Percentiles rank a stretch among this genome's conserved stretches.
Evolutionary conservation across 768 basidiomycete genomes (phyloP).

Genomic region (Ramaria rubella): DNA sequence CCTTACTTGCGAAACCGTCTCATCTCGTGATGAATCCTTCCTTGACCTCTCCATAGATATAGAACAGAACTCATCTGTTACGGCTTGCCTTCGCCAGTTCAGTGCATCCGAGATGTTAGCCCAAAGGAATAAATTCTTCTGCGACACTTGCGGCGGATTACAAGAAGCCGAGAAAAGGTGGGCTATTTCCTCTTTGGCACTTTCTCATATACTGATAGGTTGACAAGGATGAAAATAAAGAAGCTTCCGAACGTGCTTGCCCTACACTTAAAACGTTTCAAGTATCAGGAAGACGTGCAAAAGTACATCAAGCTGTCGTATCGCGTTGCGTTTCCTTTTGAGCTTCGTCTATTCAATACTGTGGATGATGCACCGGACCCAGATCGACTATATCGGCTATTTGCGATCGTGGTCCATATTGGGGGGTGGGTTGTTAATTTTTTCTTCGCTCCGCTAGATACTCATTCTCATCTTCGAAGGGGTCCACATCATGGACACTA

Average conservation of each 20-base stretch:
- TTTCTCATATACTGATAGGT: background rate
- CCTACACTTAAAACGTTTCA: constrained; percentile 96
- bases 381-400: constrained; percentile 89
- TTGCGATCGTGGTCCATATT: constrained; percentile 98
- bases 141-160: constrained; percentile 92
- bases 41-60: constrained; percentile 99
- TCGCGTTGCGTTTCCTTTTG: constrained; percentile 92
- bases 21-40: constrained; percentile 92
- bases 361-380: constrained; percentile 89
- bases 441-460: too few species aligned
- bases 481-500: constrained; percentile 99
- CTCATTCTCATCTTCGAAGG: constrained; percentile 33
- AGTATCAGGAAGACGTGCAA: constrained; percentile 88
- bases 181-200: constrained; percentile 17
- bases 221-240: constrained; percentile 93
- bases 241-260: constrained; percentile 91
- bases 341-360: constrained; percentile 94
- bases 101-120: constrained; percentile 98
- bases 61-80: constrained; percentile 95
- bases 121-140: constrained; percentile 97
- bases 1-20: constrained; percentile 94
- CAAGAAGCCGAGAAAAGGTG: constrained; percentile 98
- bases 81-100: constrained; percentile 92
- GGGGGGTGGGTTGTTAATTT: constrained; percentile 66
- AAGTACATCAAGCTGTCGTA: constrained; percentile 94